Percentiles rank a stretch among this genome's conserved stretches.
phyloP scores from a whole-genome alignment of 2,329 filamentous ascomycete genomes.

The Penicillium freii region DNA sequence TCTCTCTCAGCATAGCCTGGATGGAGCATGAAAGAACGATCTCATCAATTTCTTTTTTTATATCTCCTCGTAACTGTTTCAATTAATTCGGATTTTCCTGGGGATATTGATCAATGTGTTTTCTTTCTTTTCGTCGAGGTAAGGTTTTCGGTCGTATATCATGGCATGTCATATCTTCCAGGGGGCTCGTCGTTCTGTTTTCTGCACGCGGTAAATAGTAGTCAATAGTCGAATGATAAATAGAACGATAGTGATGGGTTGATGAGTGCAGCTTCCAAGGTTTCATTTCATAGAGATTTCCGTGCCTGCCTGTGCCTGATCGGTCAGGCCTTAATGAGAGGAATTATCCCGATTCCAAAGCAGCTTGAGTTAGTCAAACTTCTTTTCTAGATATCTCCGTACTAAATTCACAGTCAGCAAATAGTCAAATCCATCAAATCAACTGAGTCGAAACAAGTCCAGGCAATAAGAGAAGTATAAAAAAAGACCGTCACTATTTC shows the following conservation, averaged over 20 bases:
- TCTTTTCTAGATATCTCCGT: background rate
- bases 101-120: background rate
- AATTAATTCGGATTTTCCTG: conserved; percentile 14
- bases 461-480: background rate
- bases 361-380: background rate
- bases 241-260: background rate
- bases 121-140: background rate
- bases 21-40: conserved; percentile 35
- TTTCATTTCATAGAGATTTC: background rate
- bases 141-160: background rate
- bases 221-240: background rate
- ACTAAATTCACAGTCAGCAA: background rate
- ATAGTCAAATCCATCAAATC: background rate
- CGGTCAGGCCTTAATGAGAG: background rate
- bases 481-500: background rate
- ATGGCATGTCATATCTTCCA: background rate
- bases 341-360: background rate
- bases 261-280: background rate
- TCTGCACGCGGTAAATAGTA: background rate
- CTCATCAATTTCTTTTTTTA: conserved; percentile 16
- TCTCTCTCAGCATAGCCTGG: conserved; percentile 32
- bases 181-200: background rate
- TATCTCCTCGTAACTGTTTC: conserved; percentile 12
- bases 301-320: background rate
- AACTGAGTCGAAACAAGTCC: background rate